A percentile compares a stretch with the other conserved stretches of the same genome.
Conservation (phyloP, 2,329 filamentous ascomycete species). For the Paracoccidioides lutzii region DNA sequence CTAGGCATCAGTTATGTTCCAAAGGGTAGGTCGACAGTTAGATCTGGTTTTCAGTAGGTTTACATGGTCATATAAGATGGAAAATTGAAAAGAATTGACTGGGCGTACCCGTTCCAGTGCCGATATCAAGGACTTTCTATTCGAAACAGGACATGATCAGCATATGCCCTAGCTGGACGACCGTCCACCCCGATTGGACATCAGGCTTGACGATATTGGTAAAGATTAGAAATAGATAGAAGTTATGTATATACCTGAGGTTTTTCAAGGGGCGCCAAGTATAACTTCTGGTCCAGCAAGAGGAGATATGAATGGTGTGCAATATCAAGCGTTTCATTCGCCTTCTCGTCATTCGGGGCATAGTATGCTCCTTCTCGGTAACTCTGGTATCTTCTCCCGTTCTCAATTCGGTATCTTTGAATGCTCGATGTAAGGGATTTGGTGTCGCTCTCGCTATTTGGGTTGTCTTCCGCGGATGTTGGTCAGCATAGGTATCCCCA, state of each 20-base stretch:
- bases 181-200: neutral
- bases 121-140: constrained; percentile 34
- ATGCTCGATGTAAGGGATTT: neutral
- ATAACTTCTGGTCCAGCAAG: constrained; percentile 32
- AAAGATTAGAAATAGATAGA: too few species aligned
- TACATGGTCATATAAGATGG: neutral
- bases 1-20: neutral
- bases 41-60: neutral
- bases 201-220: neutral
- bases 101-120: constrained; percentile 21
- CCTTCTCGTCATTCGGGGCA: constrained; percentile 10
- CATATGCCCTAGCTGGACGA: neutral
- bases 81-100: neutral
- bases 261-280: constrained; percentile 32
- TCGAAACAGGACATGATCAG: neutral
- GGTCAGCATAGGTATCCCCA: neutral
- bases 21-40: neutral
- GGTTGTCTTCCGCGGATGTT: neutral
- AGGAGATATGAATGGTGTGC: constrained; percentile 34
- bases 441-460: neutral
- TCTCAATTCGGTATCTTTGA: neutral
- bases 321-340: constrained; percentile 13
- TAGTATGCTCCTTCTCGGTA: constrained; percentile 1
- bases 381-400: neutral
- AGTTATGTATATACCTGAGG: constrained; percentile 15